Percentiles rank a stretch among this genome's conserved stretches.
phyloP scores from a whole-genome alignment of 352 stramenopile species.

The Hyaloperonospora brassicae region DNA sequence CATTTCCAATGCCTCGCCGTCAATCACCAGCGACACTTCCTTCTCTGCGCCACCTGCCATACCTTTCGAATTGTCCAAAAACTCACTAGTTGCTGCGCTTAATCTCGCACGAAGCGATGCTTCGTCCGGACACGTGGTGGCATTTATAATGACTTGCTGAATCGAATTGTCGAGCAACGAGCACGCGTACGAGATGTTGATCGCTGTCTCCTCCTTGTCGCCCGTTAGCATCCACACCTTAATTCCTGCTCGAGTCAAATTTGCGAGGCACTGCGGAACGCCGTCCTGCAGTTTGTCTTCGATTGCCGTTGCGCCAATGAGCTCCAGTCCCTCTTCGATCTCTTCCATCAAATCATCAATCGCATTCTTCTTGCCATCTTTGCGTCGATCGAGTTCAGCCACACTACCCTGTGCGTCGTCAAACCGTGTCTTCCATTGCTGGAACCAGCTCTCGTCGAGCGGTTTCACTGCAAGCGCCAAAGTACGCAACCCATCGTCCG shows the following conservation, averaged over 20 bases:
- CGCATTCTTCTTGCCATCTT: constrained; percentile 67
- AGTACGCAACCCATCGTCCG: constrained; percentile 78
- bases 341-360: constrained; percentile 77
- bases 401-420: constrained; percentile 64
- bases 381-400: constrained; percentile 64
- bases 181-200: constrained; percentile 92
- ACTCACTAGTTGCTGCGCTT: constrained; percentile 37
- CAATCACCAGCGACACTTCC: constrained; percentile 63
- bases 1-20: constrained; percentile 64
- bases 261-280: constrained; percentile 78
- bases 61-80: constrained; percentile 33
- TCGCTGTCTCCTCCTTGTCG: constrained; percentile 93
- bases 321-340: constrained; percentile 69
- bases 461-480: constrained; percentile 68
- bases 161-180: constrained; percentile 81
- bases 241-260: constrained; percentile 80
- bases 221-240: constrained; percentile 95
- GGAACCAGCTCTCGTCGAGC: constrained; percentile 62
- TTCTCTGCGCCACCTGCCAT: constrained; percentile 30
- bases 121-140: constrained; percentile 55
- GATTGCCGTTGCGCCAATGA: constrained; percentile 88
- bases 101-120: constrained; percentile 58
- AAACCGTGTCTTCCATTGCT: constrained; percentile 64
- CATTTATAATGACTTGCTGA: constrained; percentile 67
- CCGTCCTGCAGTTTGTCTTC: constrained; percentile 90